Conservation (phyloP, 139 green algal genomes). For the Picochlorum costavermella region DNA sequence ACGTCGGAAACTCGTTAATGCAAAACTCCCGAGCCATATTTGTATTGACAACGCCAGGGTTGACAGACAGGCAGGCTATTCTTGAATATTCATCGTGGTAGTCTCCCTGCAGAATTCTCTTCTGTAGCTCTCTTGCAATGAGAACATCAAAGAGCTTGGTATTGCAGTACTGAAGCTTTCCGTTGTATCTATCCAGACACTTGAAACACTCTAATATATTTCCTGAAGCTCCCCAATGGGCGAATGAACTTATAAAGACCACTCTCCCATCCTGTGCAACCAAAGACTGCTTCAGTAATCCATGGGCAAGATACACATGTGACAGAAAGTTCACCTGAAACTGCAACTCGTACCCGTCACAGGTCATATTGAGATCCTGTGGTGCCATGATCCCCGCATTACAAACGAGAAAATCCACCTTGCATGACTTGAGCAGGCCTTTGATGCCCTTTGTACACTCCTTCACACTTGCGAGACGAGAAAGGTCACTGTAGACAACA, state of each 20-base stretch:
- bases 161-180: slow-evolving; percentile 42
- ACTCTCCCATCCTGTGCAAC: slow-evolving; percentile 2
- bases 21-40: slow-evolving; percentile 46
- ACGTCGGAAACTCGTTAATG: slow-evolving; percentile 9
- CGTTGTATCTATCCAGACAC: slow-evolving; percentile 1
- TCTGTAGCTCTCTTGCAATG: slow-evolving; percentile 43
- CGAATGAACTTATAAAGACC: slow-evolving; percentile 9
- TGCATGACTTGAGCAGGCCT: background rate
- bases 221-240: slow-evolving; percentile 18
- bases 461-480: slow-evolving; percentile 38
- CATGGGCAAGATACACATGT: slow-evolving; percentile 49
- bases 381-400: slow-evolving; percentile 70
- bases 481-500: slow-evolving; percentile 46
- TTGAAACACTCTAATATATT: background rate
- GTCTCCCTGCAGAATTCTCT: slow-evolving; percentile 21
- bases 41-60: slow-evolving; percentile 58
- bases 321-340: slow-evolving; percentile 67
- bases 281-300: slow-evolving; percentile 22
- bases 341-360: slow-evolving; percentile 62
- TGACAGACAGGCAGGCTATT: slow-evolving; percentile 25
- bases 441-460: slow-evolving; percentile 33
- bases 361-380: slow-evolving; percentile 16
- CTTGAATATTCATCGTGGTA: background rate
- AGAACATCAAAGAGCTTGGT: slow-evolving; percentile 56
- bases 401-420: slow-evolving; percentile 52